Evolutionary conservation across 192 early-diverging fungal genomes (phyloP).

Genomic region (Nowakowskiella sp.): DNA sequence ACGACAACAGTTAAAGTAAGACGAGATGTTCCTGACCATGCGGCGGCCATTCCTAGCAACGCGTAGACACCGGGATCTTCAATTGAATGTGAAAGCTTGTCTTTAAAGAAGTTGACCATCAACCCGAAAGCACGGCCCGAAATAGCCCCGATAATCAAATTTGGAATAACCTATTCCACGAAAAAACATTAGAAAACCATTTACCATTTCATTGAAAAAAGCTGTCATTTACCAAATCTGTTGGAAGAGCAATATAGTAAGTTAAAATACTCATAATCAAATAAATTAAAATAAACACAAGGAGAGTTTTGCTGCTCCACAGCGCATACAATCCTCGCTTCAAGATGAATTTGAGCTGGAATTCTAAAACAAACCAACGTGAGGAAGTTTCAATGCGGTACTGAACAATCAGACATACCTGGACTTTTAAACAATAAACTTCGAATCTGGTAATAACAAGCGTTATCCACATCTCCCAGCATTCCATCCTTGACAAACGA

Average conservation of each 20-base stretch:
- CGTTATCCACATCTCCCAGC: too few relatives aligned
- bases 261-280: slow-evolving; percentile 18
- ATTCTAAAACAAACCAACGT: slow-evolving; percentile 1
- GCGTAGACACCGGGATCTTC: slow-evolving; percentile 25
- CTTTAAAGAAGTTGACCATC: slow-evolving; percentile 17
- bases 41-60: slow-evolving; percentile 25
- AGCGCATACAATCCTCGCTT: slow-evolving; percentile 21
- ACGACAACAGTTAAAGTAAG: slow-evolving; percentile 26
- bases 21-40: slow-evolving; percentile 27
- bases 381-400: background rate
- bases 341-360: slow-evolving; percentile 29
- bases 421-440: slow-evolving; percentile 21
- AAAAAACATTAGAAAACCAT: slow-evolving; percentile 1
- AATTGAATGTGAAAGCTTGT: background rate
- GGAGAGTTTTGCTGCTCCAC: slow-evolving; percentile 12
- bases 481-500: too few relatives aligned
- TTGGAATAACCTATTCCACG: slow-evolving; percentile 28
- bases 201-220: too few relatives aligned
- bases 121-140: slow-evolving; percentile 23
- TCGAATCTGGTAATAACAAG: slow-evolving; percentile 29
- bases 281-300: slow-evolving; percentile 25
- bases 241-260: slow-evolving; percentile 34
- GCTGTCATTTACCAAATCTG: too few relatives aligned
- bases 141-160: slow-evolving; percentile 31
- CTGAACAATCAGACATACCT: background rate